Conservation (phyloP, 2,329 filamentous ascomycete genomes). For the Penicillium oxalicum region DNA sequence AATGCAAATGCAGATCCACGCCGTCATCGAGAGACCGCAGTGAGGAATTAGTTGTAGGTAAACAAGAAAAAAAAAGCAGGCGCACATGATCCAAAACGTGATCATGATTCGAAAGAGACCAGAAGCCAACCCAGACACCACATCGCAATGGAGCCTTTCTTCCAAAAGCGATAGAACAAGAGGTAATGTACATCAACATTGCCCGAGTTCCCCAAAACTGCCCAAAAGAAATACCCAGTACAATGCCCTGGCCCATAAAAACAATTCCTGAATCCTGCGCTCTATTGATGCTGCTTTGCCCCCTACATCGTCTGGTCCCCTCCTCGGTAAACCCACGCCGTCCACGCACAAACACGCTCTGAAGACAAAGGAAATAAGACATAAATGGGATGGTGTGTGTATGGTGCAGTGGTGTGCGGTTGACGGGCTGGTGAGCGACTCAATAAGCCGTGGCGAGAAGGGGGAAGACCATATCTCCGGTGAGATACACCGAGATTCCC, state of each 20-base stretch:
- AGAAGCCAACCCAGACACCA: conserved; percentile 4
- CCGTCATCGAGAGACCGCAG: too few species aligned
- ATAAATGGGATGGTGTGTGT: background rate
- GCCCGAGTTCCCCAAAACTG: conserved; percentile 2
- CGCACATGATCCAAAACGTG: background rate
- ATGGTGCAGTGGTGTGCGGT: conserved; percentile 3
- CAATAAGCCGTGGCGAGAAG: background rate
- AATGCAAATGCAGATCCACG: too few species aligned
- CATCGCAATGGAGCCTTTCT: conserved; percentile 3
- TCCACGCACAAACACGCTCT: conserved; percentile 16
- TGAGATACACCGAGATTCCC: too few species aligned
- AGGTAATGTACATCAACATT: too few species aligned
- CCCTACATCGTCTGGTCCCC: conserved; percentile 20
- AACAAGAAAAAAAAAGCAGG: too few species aligned
- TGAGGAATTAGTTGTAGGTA: too few species aligned
- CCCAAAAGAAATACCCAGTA: conserved; percentile 17
- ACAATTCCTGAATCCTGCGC: conserved; percentile 13
- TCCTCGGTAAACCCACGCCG: conserved; percentile 22
- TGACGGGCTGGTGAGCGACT: conserved; percentile 7
- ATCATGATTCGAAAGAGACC: conserved; percentile 4
- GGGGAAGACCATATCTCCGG: too few species aligned
- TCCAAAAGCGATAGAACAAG: background rate
- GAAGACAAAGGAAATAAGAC: conserved; percentile 13
- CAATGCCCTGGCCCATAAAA: conserved; percentile 15
- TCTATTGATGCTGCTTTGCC: conserved; percentile 21